These are phyloP conservation scores for Ilex aquifolium DNA, from an alignment of 257 asterid genomes.

Conservation along the genomic window DNA sequence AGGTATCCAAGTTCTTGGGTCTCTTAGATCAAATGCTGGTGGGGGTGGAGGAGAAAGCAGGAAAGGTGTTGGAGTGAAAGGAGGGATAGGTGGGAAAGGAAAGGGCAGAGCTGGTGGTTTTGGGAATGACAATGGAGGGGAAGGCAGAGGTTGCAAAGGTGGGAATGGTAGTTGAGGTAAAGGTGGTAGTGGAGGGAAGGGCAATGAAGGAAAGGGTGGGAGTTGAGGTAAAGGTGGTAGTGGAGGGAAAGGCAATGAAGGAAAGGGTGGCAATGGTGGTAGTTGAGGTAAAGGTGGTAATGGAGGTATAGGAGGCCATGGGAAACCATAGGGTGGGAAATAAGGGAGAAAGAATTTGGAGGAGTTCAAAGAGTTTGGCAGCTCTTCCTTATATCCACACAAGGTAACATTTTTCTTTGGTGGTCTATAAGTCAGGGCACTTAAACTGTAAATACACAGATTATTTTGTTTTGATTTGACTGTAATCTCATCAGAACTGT, in stretches of 20 bases:
- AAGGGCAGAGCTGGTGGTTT: not conserved
- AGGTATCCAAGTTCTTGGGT: conserved; percentile 21
- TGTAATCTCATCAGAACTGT: conserved; percentile 16
- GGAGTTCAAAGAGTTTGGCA: conserved; percentile 15
- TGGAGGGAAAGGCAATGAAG: conserved; percentile 6
- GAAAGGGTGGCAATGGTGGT: conserved; percentile 7
- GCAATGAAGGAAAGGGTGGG: not conserved
- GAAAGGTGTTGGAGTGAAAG: conserved; percentile 1
- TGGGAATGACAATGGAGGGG: not conserved
- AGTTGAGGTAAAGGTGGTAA: conserved; percentile 16
- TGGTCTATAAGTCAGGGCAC: conserved; percentile 22
- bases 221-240: conserved; percentile 12
- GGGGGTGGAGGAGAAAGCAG: conserved; percentile 6
- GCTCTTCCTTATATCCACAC: conserved; percentile 13
- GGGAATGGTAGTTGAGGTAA: conserved; percentile 10
- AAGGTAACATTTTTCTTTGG: conserved; percentile 16
- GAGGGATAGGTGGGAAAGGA: not conserved
- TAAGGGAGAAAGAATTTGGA: conserved; percentile 23
- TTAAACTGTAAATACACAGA: conserved; percentile 26
- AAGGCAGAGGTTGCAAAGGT: conserved; percentile 8
- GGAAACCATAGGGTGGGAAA: conserved; percentile 15
- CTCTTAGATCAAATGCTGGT: conserved; percentile 13
- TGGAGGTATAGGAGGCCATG: conserved; percentile 23
- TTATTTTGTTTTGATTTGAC: conserved; percentile 24
- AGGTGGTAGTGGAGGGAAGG: conserved; percentile 2